phyloP scores from a whole-genome alignment of 257 asterid genomes.

The Avicennia marina region DNA sequence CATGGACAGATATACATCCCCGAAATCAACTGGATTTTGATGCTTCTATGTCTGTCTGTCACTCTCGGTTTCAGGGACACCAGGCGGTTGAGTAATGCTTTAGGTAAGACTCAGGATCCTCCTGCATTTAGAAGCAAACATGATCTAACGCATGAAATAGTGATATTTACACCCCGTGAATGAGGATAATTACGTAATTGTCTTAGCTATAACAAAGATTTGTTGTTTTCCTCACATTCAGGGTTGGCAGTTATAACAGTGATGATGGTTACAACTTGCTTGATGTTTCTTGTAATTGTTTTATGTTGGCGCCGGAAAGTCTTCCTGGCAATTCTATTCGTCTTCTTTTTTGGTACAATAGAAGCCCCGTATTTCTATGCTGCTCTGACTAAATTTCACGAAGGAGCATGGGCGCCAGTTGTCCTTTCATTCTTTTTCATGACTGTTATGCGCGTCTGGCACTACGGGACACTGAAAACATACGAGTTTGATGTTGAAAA shows the following conservation, averaged over 20 bases:
- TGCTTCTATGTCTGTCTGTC: slow-evolving; percentile 77
- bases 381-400: slow-evolving; percentile 61
- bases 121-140: too few relatives aligned
- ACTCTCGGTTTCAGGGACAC: slow-evolving; percentile 83
- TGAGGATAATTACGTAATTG: too few relatives aligned
- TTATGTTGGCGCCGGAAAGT: slow-evolving; percentile 74
- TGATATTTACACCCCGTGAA: too few relatives aligned
- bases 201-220: too few relatives aligned
- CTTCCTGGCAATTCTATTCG: slow-evolving; percentile 45
- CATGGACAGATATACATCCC: slow-evolving; percentile 93
- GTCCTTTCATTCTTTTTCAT: slow-evolving; percentile 60
- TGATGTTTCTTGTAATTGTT: slow-evolving; percentile 81
- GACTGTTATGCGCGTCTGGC: slow-evolving; percentile 72
- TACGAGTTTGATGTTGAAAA: slow-evolving; percentile 72
- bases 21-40: slow-evolving; percentile 74
- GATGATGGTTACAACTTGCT: slow-evolving; percentile 91
- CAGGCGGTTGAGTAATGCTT: slow-evolving; percentile 25
- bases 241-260: slow-evolving; percentile 89
- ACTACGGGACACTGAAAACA: slow-evolving; percentile 62
- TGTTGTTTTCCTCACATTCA: slow-evolving; percentile 15
- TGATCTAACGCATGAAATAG: too few relatives aligned
- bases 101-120: slow-evolving; percentile 40
- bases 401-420: slow-evolving; percentile 93
- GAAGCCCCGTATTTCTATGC: slow-evolving; percentile 76
- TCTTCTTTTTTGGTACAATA: slow-evolving; percentile 61